These are phyloP conservation scores for Aspergillus ochraceus DNA, from an alignment of 2,329 filamentous ascomycete genomes.

Conservation along the genomic window DNA sequence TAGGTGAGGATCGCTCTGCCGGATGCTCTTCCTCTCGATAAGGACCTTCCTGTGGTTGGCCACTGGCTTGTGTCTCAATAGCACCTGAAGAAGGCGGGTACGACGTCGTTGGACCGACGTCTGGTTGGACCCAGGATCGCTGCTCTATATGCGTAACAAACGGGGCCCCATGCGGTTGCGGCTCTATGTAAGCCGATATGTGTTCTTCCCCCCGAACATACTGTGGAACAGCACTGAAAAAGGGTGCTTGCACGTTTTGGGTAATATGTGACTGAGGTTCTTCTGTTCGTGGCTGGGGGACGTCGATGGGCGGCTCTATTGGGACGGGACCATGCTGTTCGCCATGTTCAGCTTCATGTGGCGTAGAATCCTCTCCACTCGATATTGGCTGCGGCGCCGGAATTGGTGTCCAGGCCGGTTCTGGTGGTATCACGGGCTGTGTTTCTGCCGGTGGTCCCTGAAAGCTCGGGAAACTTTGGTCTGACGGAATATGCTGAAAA, in stretches of 20 bases:
- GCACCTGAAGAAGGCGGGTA: not conserved
- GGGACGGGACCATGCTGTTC: not conserved
- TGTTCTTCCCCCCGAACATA: constrained; percentile 49
- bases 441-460: not conserved
- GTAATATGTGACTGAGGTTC: not conserved
- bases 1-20: constrained; percentile 36
- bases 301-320: not conserved
- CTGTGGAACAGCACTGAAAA: constrained; percentile 42
- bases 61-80: constrained; percentile 24
- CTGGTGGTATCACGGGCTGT: not conserved
- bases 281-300: not conserved
- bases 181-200: constrained; percentile 33
- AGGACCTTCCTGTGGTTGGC: constrained; percentile 42
- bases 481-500: not conserved
- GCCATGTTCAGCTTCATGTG: not conserved
- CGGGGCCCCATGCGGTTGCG: constrained; percentile 17
- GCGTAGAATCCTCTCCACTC: not conserved
- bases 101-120: not conserved
- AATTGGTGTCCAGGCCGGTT: not conserved
- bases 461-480: not conserved
- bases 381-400: not conserved
- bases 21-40: constrained; percentile 40
- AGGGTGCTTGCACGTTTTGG: constrained; percentile 12
- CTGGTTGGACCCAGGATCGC: constrained; percentile 5
- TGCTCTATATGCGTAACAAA: constrained; percentile 14